Conservation (phyloP, 164 flowering plant species). For the Echeveria elegans region DNA sequence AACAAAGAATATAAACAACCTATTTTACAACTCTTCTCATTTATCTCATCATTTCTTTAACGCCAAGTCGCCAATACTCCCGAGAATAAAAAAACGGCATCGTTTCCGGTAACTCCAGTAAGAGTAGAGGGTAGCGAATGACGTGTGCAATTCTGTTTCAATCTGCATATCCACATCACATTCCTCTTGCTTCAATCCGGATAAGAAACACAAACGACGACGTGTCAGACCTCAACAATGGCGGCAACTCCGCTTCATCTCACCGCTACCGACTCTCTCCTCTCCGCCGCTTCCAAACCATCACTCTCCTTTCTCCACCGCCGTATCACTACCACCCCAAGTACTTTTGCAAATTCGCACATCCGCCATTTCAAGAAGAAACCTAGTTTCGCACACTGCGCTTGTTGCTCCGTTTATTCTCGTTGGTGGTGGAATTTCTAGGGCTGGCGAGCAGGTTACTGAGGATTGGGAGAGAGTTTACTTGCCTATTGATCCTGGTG, state of each 20-base stretch:
- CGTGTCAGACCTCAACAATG: too few relatives aligned
- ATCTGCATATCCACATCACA: neutral
- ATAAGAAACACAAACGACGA: too few relatives aligned
- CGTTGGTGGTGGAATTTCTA: constrained; percentile 24
- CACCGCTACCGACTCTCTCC: neutral
- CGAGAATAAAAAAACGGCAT: too few relatives aligned
- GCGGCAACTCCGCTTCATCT: constrained; percentile 8
- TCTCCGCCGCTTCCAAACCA: constrained; percentile 2
- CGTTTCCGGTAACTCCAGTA: too few relatives aligned
- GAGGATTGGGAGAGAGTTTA: constrained; percentile 86
- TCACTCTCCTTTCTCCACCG: neutral
- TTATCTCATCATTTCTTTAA: too few relatives aligned
- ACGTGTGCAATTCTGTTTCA: neutral
- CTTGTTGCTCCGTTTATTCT: constrained; percentile 4
- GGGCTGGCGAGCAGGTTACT: constrained; percentile 39
- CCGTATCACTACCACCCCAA: neutral
- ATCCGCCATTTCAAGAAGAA: neutral
- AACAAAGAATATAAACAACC: too few relatives aligned
- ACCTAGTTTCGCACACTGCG: neutral
- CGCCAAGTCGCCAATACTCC: too few relatives aligned
- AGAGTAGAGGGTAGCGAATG: too few relatives aligned
- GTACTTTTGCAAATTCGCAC: neutral
- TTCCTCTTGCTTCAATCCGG: neutral
- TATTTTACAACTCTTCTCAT: too few relatives aligned
- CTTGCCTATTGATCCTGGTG: constrained; percentile 89